phyloP scores from a whole-genome alignment of 768 basidiomycete genomes.

The Lactifluus hygrophoroides region DNA sequence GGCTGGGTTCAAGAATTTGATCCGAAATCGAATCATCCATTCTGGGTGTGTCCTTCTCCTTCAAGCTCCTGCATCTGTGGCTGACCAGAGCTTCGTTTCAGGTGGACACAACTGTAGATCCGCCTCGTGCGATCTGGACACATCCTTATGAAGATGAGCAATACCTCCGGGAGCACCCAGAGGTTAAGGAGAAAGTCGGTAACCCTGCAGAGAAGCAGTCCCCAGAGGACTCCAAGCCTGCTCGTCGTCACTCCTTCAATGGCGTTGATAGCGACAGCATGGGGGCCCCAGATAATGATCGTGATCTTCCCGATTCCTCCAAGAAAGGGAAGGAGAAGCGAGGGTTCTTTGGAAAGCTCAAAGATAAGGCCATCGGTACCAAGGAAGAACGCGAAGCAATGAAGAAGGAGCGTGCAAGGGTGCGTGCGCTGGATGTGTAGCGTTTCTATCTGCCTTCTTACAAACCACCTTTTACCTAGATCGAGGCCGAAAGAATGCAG shows the following conservation, averaged over 20 bases:
- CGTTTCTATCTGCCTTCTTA: neutral
- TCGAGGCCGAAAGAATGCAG: conserved; percentile 7
- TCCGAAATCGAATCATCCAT: conserved; percentile 33
- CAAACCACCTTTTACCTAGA: neutral
- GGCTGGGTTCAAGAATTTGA: conserved; percentile 52
- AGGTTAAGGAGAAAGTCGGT: conserved; percentile 32
- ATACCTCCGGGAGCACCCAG: conserved; percentile 49
- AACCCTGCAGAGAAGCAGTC: neutral
- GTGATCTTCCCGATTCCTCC: neutral
- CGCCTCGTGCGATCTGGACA: conserved; percentile 61
- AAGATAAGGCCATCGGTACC: conserved; percentile 55
- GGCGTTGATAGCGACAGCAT: conserved; percentile 22
- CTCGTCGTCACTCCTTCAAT: conserved; percentile 19
- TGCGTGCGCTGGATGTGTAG: conserved; percentile 3
- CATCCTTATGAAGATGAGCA: conserved; percentile 66
- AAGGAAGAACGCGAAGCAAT: conserved; percentile 53
- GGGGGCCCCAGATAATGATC: neutral
- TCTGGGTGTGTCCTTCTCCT: conserved; percentile 35
- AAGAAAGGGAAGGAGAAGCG: conserved; percentile 30
- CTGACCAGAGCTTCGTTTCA: conserved; percentile 23
- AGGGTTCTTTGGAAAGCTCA: conserved; percentile 51
- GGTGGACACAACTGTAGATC: conserved; percentile 56
- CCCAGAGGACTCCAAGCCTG: neutral
- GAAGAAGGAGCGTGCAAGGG: conserved; percentile 28
- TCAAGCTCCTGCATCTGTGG: neutral